Conservation (phyloP, 495 filamentous ascomycete genomes). For the Penicillium lividum region DNA sequence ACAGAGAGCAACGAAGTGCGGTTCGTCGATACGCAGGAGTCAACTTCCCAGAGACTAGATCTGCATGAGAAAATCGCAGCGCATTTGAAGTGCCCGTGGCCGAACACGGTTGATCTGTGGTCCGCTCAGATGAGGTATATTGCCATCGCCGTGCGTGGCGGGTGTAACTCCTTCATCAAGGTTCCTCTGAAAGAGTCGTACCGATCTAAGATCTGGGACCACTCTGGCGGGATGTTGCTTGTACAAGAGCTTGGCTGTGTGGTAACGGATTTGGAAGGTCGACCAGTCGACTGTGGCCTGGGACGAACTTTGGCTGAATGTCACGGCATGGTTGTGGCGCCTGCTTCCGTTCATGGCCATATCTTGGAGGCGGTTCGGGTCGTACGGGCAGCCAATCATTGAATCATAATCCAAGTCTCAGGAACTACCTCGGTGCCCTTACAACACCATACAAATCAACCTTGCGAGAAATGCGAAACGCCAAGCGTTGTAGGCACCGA, state of each 20-base stretch:
- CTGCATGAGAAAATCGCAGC: conserved; percentile 51
- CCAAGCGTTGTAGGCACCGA: conserved; percentile 1
- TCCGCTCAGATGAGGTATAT: conserved; percentile 67
- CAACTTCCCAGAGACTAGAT: conserved; percentile 43
- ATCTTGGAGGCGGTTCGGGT: conserved; percentile 40
- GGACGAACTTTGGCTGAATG: conserved; percentile 42
- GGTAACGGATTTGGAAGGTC: conserved; percentile 62
- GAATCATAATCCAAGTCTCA: not conserved
- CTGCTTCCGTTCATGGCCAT: conserved; percentile 37
- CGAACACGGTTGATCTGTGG: conserved; percentile 56
- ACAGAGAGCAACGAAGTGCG: conserved; percentile 39
- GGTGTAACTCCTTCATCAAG: conserved; percentile 62
- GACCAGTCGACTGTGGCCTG: conserved; percentile 39
- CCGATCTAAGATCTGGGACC: conserved; percentile 70
- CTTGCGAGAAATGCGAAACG: not conserved
- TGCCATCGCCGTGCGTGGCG: conserved; percentile 55
- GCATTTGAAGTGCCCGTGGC: conserved; percentile 48
- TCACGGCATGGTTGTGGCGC: conserved; percentile 48
- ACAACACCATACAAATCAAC: not conserved
- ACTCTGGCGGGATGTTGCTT: conserved; percentile 67
- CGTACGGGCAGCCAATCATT: conserved; percentile 12
- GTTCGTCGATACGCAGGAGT: conserved; percentile 48
- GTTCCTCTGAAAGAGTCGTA: conserved; percentile 54
- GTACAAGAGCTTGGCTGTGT: conserved; percentile 64
- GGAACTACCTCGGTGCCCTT: not conserved